Percentiles rank a stretch among this genome's conserved stretches.
Evolutionary conservation across 2,329 filamentous ascomycete genomes (phyloP).

Genomic region (Colletotrichum tropicale): DNA sequence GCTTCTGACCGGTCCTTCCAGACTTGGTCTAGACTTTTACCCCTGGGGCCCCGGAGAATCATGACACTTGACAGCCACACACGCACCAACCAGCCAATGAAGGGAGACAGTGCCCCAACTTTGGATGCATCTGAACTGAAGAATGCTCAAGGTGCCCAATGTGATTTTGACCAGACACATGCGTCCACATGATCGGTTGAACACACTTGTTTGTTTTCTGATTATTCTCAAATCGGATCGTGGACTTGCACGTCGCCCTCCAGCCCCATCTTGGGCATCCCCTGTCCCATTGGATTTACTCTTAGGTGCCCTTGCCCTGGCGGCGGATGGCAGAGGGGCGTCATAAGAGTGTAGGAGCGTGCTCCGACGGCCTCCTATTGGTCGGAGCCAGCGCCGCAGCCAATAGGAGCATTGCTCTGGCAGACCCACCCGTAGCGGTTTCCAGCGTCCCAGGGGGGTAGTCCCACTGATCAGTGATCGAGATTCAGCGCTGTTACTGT

Average conservation of each 20-base stretch:
- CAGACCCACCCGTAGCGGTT: neutral
- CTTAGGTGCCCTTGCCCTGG: neutral
- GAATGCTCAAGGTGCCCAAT: neutral
- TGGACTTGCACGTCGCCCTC: neutral
- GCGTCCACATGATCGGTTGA: neutral
- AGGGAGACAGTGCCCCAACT: neutral
- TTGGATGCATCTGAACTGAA: neutral
- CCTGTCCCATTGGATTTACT: neutral
- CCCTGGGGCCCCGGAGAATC: neutral
- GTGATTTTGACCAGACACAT: neutral
- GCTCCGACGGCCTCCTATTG: slow-evolving; percentile 16
- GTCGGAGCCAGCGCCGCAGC: neutral
- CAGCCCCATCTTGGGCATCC: neutral
- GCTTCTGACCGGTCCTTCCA: neutral
- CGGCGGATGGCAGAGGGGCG: neutral
- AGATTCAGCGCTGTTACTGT: neutral
- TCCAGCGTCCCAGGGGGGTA: neutral
- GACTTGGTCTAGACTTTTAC: neutral
- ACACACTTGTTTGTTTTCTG: neutral
- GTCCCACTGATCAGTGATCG: slow-evolving; percentile 3
- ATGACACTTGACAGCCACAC: neutral
- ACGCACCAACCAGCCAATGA: neutral
- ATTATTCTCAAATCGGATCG: neutral
- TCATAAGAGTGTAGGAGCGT: neutral
- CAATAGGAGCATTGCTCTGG: neutral